Evolutionary conservation across 805 yeast species (phyloP), one percentile per base, ranked within the genome.

Genomic region (Suhomyces canberraensis): DNA sequence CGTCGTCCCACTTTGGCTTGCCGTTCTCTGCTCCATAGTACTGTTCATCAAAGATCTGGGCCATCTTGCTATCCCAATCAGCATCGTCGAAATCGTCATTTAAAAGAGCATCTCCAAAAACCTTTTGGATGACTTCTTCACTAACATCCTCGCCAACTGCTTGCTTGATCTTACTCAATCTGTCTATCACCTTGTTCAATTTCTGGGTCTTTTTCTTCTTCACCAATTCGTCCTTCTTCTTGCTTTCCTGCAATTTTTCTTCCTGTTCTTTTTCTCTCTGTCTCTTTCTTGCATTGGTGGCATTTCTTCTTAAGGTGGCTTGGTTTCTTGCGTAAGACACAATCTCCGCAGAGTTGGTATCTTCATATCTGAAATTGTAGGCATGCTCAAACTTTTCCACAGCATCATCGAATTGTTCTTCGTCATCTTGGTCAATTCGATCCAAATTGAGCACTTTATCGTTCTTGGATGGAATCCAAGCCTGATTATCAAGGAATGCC

Each of bases 281-380:
- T 60, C 81, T 79, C 68, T 88, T 88, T 50, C 98, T 78, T 9
- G 84, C 60, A 48, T 81, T 78, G 42, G 80, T 73, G 35, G 79
- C 80, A 15, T 83, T 79, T 56, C 98, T 75, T 66, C 98, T 81
- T 54, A 89, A 72, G 0, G 98, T 88, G 16, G 93, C 95, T 61
- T 89, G 96, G 29, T 71, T 82, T 75, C 98, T 88, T 2, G 98
- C 97, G 66, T 91, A 93, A 13, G 95, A 83, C 14, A 90, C 83
- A 59, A 93, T 86, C 52, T 91, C 96, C 0, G 91, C 87, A 5
- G 96, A 76, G 46, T 80, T 78, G 11, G 95, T 89, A 52, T 90
- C 97, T 62, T 93, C 98, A 58, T 76, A 93, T 57, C 98, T 76
- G 72, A 91, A 91, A 54, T 93, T 93, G 64, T 90, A 91, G 0